phyloP scores from a whole-genome alignment of 768 basidiomycete species.

The Coprinopsis marcescibilis region DNA sequence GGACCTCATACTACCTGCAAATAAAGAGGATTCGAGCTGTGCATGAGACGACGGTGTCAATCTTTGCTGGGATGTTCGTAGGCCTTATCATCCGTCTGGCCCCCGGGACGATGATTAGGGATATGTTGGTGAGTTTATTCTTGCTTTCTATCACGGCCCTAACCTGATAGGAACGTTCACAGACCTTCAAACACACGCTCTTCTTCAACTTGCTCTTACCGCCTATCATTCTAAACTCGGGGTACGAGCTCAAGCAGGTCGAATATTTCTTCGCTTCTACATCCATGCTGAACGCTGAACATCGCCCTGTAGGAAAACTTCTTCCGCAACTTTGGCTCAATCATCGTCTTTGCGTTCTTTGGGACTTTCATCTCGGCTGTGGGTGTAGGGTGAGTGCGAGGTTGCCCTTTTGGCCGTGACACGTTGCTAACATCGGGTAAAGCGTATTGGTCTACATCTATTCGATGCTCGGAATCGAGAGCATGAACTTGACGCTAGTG shows the following conservation, averaged over 20 bases:
- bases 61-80: constrained; percentile 94
- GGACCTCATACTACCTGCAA: constrained; percentile 97
- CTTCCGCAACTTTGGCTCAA: constrained; percentile 97
- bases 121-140: constrained; percentile 81
- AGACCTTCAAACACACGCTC: constrained; percentile 95
- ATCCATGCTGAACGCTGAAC: constrained; percentile 6
- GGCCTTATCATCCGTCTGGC: constrained; percentile 86
- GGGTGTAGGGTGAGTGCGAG: constrained; percentile 92
- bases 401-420: neutral
- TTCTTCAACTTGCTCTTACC: constrained; percentile 98
- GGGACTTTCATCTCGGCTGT: constrained; percentile 97
- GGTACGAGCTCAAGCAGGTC: constrained; percentile 95
- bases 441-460: constrained; percentile 94
- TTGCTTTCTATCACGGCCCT: neutral
- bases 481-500: constrained; percentile 75
- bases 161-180: constrained; percentile 10
- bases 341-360: constrained; percentile 86
- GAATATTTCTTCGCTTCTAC: neutral
- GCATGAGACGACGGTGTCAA: constrained; percentile 93
- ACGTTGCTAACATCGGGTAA: constrained; percentile 25
- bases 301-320: constrained; percentile 76
- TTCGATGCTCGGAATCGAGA: constrained; percentile 88
- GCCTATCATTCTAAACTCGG: constrained; percentile 96
- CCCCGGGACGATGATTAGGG: constrained; percentile 90
- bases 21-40: constrained; percentile 93